A percentile compares a stretch with the other conserved stretches of the same genome.
Evolutionary conservation across 1,284 basidiomycete genomes (phyloP).

Genomic region (Cutaneotrichosporon curvatum): DNA sequence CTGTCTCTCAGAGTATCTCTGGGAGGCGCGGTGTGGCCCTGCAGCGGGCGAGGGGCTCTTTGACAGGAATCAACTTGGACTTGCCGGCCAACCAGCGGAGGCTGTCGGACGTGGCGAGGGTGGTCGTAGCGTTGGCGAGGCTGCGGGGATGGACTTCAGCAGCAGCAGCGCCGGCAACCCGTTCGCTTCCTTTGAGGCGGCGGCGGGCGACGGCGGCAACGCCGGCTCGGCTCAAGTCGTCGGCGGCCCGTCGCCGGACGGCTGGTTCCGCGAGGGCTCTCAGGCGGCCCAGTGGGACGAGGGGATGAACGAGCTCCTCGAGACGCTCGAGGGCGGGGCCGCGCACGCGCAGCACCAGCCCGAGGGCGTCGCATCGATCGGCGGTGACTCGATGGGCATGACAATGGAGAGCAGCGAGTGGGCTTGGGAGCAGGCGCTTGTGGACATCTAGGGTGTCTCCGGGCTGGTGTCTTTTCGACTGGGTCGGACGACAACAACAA

Average conservation of each 20-base stretch:
- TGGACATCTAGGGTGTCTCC: constrained; percentile 18
- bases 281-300: constrained; percentile 20
- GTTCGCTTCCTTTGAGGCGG: too few relatives aligned
- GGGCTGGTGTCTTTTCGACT: neutral
- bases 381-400: constrained; percentile 4
- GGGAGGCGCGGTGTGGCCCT: constrained; percentile 32
- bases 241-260: constrained; percentile 11
- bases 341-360: constrained; percentile 1
- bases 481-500: constrained; percentile 1
- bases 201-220: too few relatives aligned
- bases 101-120: constrained; percentile 30
- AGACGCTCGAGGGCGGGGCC: constrained; percentile 16
- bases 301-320: constrained; percentile 23
- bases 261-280: constrained; percentile 17
- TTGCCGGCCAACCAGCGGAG: constrained; percentile 23
- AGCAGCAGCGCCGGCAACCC: too few relatives aligned
- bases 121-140: constrained; percentile 36
- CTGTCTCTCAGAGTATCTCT: constrained; percentile 11
- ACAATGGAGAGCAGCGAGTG: constrained; percentile 12
- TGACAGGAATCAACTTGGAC: constrained; percentile 24
- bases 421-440: constrained; percentile 19
- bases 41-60: constrained; percentile 44
- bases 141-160: constrained; percentile 29
- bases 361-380: constrained; percentile 8
- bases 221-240: constrained; percentile 3